Percentiles rank a stretch among this genome's conserved stretches.
These are phyloP conservation scores for Myriosclerotinia duriaeana DNA, from an alignment of 2,329 filamentous ascomycete genomes.

Conservation along the genomic window DNA sequence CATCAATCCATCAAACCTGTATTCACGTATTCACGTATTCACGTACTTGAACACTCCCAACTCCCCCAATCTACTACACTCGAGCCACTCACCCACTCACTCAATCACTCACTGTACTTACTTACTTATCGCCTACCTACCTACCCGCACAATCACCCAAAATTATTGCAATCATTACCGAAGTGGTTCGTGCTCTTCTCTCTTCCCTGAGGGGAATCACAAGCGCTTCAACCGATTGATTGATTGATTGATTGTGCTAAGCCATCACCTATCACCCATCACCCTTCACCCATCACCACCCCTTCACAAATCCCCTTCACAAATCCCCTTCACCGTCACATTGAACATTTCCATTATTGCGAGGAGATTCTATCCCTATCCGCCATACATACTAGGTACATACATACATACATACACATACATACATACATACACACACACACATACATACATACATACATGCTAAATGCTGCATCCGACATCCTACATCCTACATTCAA, in stretches of 20 bases:
- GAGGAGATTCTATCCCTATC: no score
- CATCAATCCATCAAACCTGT: neutral
- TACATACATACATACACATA: no score
- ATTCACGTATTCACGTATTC: neutral
- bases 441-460: conserved; percentile 21
- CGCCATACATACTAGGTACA: conserved; percentile 7
- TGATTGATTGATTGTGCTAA: conserved; percentile 12
- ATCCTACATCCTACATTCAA: no score
- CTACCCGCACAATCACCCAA: neutral
- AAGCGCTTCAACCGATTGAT: conserved; percentile 33
- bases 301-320: neutral
- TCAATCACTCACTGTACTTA: no score
- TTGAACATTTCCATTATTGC: conserved; percentile 2
- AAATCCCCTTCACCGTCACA: conserved; percentile 22
- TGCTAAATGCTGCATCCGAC: no score
- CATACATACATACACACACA: no score
- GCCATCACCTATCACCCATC: conserved; percentile 18
- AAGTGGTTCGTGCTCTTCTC: conserved; percentile 14
- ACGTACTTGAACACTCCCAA: no score
- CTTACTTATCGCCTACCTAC: no score
- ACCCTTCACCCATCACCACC: neutral
- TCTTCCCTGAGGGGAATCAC: conserved; percentile 1
- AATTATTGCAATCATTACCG: conserved; percentile 11
- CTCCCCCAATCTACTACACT: no score
- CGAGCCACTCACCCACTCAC: no score